A percentile compares a stretch with the other conserved stretches of the same genome.
Evolutionary conservation across 176 grass and related monocot species (phyloP).

Genomic region (maize (Zea mays)): DNA sequence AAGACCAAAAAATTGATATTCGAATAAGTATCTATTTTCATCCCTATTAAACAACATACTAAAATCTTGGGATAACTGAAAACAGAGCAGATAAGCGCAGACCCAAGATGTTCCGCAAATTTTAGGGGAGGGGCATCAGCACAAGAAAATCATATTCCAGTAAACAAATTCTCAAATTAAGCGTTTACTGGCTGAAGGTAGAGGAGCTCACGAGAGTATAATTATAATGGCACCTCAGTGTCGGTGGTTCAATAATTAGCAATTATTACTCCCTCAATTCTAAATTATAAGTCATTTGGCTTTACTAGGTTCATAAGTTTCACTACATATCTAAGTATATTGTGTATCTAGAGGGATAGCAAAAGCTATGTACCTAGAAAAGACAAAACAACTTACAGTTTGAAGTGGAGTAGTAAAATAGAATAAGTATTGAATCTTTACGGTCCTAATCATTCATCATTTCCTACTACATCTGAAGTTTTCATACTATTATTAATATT

Average conservation of each 20-base stretch:
- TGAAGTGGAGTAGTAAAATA: neutral
- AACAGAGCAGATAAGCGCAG: neutral
- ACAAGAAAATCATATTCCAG: conserved; percentile 15
- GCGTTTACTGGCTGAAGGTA: neutral
- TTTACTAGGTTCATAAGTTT: neutral
- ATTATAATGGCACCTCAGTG: neutral
- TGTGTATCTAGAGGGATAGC: neutral
- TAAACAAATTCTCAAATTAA: neutral
- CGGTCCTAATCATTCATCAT: neutral
- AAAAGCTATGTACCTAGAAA: neutral
- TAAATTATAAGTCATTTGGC: neutral
- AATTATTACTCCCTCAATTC: neutral
- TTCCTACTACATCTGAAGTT: neutral
- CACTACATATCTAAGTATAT: neutral
- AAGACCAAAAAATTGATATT: too few species aligned
- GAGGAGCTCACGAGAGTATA: neutral
- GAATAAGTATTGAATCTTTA: neutral
- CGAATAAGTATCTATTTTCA: too few species aligned
- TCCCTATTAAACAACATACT: neutral
- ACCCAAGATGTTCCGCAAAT: neutral
- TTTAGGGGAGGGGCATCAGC: neutral
- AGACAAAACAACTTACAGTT: neutral
- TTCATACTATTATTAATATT: neutral
- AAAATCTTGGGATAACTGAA: conserved; percentile 2
- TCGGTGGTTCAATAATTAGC: neutral